Evolutionary conservation across 495 filamentous ascomycete species (phyloP), one percentile per base, ranked within the genome.

Genomic region (Articulospora tetracladia): DNA sequence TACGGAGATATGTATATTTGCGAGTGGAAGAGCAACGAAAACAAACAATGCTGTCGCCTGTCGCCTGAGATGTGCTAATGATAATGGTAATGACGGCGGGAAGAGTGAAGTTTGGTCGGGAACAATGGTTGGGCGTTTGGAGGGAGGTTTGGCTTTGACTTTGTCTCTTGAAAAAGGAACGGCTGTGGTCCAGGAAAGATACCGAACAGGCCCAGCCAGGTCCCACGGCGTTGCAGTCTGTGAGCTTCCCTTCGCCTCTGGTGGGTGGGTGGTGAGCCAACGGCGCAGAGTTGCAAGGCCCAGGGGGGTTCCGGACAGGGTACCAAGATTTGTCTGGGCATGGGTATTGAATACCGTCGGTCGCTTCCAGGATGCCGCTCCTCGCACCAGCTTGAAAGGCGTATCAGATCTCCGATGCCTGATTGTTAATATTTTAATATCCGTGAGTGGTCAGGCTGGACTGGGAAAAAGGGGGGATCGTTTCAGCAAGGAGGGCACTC

Each of bases 321-420:
- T 44, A 44, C 39, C 39, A 44, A 44, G 39, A 44, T 12, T 44
- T 44, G 39, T 44, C 10, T 44, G 39, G 4, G 39, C 39, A 44
- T 44, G 39, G 39, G 39, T 44, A 3, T 4, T 44, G 39, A 44
- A 44, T 58, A 58, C 55, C 55, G 55, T 58, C 24, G 20, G 13
- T 63, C 55, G 60, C 60, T 58, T 54, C 60, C n/a, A 58, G 55
- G 55, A 27, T 57, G 17, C 39, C 44, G n/a, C 55, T 54, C 49
- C 47, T 34, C 23, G 54, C 32, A 48, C 36, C 24, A 50, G 34
- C 52, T 55, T 41, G 39, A 56, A 55, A 60, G 57, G 62, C 32
- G 62, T 57, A 41, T 62, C 34, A 60, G 62, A 46, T 60, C 57
- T 53, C 57, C 52, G 46, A 57, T 64, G 57, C 57, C 50, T 39